A percentile compares a stretch with the other conserved stretches of the same genome.
Conservation (phyloP, 352 stramenopile genomes). For the Achlya hypogyna region DNA sequence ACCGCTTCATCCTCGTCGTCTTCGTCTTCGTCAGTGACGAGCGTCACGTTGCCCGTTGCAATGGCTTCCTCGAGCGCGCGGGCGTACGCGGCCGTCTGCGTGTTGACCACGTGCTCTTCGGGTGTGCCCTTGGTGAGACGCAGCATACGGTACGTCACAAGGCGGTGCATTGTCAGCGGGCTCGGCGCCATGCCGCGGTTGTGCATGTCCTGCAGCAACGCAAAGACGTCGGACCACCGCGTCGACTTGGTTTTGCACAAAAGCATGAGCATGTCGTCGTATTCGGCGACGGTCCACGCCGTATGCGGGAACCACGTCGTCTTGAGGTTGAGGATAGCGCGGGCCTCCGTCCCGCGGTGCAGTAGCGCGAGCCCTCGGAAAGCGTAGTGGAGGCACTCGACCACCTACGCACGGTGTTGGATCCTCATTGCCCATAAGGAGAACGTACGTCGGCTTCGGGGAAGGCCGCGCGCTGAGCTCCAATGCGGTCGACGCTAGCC, state of each 20-base stretch:
- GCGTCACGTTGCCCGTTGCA: constrained; percentile 27
- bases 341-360: constrained; percentile 8
- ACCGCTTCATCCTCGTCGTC: background rate
- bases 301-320: background rate
- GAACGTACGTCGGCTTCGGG: background rate
- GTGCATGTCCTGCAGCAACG: constrained; percentile 73
- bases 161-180: constrained; percentile 57
- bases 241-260: background rate
- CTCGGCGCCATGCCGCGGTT: constrained; percentile 56
- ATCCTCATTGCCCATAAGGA: background rate
- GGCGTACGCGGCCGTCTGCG: background rate
- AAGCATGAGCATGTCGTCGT: constrained; percentile 15
- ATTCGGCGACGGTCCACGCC: constrained; percentile 2
- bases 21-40: constrained; percentile 1
- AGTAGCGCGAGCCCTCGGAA: constrained; percentile 3
- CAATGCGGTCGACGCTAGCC: constrained; percentile 30
- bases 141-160: constrained; percentile 32
- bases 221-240: background rate
- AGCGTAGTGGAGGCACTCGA: constrained; percentile 2
- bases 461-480: background rate
- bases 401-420: constrained; percentile 1
- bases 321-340: constrained; percentile 8
- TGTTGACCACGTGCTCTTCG: background rate
- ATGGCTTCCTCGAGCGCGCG: constrained; percentile 47
- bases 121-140: background rate